phyloP scores from a whole-genome alignment of 305 asterid species.

The Salvia sclarea region DNA sequence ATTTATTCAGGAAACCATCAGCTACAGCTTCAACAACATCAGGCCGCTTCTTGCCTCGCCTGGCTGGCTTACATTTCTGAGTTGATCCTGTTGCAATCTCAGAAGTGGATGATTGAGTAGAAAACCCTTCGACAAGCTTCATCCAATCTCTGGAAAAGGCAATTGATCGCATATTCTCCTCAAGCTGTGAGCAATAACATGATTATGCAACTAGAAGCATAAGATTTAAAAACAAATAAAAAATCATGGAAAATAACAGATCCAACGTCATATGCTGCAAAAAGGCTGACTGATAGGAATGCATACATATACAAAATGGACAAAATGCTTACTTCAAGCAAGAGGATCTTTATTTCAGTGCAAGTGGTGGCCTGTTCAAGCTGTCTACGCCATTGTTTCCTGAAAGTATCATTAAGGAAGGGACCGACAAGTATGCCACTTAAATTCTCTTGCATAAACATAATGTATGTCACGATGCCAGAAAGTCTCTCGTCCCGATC shows the following conservation, averaged over 20 bases:
- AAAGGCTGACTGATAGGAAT: conserved; percentile 17
- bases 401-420: conserved; percentile 59
- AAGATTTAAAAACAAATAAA: conserved; percentile 26
- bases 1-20: conserved; percentile 46
- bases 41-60: conserved; percentile 78
- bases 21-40: conserved; percentile 45
- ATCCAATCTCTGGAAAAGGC: conserved; percentile 87
- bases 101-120: conserved; percentile 52
- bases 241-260: conserved; percentile 9
- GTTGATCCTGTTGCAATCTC: conserved; percentile 60
- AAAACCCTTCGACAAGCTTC: conserved; percentile 62
- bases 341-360: conserved; percentile 56
- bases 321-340: conserved; percentile 71
- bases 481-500: conserved; percentile 70
- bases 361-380: conserved; percentile 68
- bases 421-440: conserved; percentile 77
- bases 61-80: conserved; percentile 86
- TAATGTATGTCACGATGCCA: conserved; percentile 64
- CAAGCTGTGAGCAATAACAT: conserved; percentile 59
- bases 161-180: conserved; percentile 73
- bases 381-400: conserved; percentile 78
- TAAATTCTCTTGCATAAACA: conserved; percentile 91
- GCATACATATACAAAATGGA: conserved; percentile 21
- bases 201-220: conserved; percentile 34
- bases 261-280: conserved; percentile 19